These are phyloP conservation scores for Teunomyces kruisii DNA, from an alignment of 805 yeast genomes.

Conservation along the genomic window DNA sequence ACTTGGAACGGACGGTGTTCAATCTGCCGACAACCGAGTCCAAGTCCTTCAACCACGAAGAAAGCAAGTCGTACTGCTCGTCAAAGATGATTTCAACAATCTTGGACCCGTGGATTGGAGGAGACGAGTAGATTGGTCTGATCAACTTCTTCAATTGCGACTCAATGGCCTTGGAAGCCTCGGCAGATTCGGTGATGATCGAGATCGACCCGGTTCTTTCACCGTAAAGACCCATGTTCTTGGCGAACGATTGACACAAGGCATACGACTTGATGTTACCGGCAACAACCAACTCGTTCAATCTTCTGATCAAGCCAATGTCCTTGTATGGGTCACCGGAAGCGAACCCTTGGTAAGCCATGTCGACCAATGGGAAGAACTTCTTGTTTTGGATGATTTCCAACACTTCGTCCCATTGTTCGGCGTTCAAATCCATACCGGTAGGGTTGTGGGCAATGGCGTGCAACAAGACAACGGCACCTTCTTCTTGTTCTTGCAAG, in stretches of 20 bases:
- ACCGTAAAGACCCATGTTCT: constrained; percentile 50
- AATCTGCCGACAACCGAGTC: constrained; percentile 76
- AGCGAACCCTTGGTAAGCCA: constrained; percentile 95
- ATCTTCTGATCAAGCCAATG: constrained; percentile 45
- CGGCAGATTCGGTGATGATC: constrained; percentile 55
- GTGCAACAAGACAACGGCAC: constrained; percentile 73
- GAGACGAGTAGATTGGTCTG: constrained; percentile 88
- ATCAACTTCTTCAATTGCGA: constrained; percentile 82
- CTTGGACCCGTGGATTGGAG: constrained; percentile 92
- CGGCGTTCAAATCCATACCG: constrained; percentile 83
- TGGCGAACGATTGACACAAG: constrained; percentile 50
- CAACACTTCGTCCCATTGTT: constrained; percentile 78
- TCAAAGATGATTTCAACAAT: constrained; percentile 77
- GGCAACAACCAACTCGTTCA: constrained; percentile 48
- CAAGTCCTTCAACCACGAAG: constrained; percentile 82
- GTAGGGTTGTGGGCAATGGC: constrained; percentile 98
- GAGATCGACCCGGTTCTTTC: constrained; percentile 77
- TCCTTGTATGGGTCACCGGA: constrained; percentile 81
- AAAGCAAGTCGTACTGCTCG: constrained; percentile 50
- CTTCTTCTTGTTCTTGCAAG: constrained; percentile 52
- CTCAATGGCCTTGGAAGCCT: constrained; percentile 54
- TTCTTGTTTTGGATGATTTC: constrained; percentile 56
- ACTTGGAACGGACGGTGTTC: constrained; percentile 62
- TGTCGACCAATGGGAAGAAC: constrained; percentile 81
- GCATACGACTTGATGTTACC: constrained; percentile 53